These are phyloP conservation scores for Platanus orientalis DNA, from an alignment of 164 flowering plant genomes.

Conservation along the genomic window DNA sequence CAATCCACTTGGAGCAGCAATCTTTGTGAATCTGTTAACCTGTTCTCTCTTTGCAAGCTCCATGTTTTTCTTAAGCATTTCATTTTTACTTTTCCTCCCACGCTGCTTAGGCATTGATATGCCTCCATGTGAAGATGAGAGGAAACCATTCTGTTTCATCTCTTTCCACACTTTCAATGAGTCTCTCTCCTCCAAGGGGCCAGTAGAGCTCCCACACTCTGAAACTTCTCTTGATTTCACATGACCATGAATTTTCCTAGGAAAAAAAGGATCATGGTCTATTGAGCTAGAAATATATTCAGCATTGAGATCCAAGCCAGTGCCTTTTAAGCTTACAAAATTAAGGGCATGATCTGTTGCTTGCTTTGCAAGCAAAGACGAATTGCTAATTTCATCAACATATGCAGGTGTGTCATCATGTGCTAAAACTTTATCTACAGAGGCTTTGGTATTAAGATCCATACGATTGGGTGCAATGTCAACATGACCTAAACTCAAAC, in stretches of 20 bases:
- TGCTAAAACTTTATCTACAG: constrained; percentile 2
- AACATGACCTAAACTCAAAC: constrained; percentile 10
- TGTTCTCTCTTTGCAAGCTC: constrained; percentile 88
- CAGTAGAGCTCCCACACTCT: constrained; percentile 66
- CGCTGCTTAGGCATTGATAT: constrained; percentile 65
- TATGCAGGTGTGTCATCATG: constrained; percentile 5
- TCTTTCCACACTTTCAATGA: constrained; percentile 61
- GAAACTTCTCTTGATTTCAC: constrained; percentile 43
- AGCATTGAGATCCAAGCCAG: constrained; percentile 50
- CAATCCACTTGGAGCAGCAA: constrained; percentile 95
- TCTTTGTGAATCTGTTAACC: constrained; percentile 67
- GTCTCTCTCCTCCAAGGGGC: constrained; percentile 53
- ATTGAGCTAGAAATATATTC: constrained; percentile 43
- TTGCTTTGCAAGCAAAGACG: constrained; percentile 10
- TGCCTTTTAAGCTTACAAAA: constrained; percentile 20
- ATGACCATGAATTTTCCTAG: constrained; percentile 25
- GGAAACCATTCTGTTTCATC: constrained; percentile 84
- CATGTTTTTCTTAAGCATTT: constrained; percentile 55
- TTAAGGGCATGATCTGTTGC: constrained; percentile 10
- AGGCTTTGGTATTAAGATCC: constrained; percentile 35
- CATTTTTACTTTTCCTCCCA: constrained; percentile 53
- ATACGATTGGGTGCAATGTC: constrained; percentile 9
- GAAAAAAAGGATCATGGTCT: constrained; percentile 29
- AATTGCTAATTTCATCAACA: constrained; percentile 14
- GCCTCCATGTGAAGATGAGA: constrained; percentile 59